Evolutionary conservation across 2,329 filamentous ascomycete genomes (phyloP).

Genomic region (Cryphonectria carpinicola): DNA sequence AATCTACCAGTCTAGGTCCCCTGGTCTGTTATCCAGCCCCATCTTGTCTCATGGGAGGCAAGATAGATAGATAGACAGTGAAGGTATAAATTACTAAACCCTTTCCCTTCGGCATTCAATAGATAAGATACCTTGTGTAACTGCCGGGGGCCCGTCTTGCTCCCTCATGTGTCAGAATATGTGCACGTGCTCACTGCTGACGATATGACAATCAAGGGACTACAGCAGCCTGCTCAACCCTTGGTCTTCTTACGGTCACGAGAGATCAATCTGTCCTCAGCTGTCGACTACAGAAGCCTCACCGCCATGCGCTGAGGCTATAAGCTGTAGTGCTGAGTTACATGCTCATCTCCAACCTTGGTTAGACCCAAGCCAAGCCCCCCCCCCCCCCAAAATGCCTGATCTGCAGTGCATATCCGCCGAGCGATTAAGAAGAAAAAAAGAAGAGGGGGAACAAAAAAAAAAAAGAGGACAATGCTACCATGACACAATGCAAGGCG

Average conservation of each 20-base stretch:
- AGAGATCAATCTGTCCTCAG: not conserved
- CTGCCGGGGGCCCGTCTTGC: not conserved
- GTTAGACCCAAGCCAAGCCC: not conserved
- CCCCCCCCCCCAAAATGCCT: not conserved
- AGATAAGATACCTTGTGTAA: not conserved
- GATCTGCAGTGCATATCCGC: not conserved
- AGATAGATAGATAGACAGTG: not conserved
- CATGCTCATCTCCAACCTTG: not conserved
- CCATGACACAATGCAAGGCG: not conserved
- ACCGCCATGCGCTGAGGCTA: not conserved
- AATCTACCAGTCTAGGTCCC: constrained; percentile 14
- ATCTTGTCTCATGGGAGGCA: not conserved
- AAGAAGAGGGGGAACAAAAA: too few relatives aligned
- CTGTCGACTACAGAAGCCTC: not conserved
- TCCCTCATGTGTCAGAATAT: not conserved
- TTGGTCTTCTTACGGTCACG: not conserved
- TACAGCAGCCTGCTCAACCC: not conserved
- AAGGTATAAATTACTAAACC: not conserved
- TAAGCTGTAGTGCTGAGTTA: not conserved
- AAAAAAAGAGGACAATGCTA: not conserved
- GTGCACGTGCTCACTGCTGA: not conserved
- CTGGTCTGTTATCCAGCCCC: not conserved
- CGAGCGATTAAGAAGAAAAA: not conserved
- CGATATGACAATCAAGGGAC: not conserved
- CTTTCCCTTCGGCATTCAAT: not conserved